phyloP scores from a whole-genome alignment of 2,329 filamentous ascomycete species.

The Ceratocystiopsis brevicomis region DNA sequence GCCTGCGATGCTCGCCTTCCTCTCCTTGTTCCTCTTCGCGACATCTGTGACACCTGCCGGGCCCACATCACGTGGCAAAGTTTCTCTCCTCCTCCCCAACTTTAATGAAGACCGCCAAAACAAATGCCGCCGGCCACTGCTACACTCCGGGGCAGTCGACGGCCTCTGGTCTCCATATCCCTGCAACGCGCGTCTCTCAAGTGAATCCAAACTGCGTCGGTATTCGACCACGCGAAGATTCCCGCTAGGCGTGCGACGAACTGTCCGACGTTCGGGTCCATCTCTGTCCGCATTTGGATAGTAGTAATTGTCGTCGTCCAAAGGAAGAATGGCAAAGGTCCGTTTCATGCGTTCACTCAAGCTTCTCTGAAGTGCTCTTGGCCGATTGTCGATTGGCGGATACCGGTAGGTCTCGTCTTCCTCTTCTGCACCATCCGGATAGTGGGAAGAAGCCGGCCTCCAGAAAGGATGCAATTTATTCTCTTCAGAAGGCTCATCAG shows the following conservation, averaged over 20 bases:
- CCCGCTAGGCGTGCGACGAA: slow-evolving; percentile 39
- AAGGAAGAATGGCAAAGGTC: slow-evolving; percentile 41
- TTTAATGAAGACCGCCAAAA: slow-evolving; percentile 6
- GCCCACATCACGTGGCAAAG: no score
- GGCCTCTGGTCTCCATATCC: slow-evolving; percentile 14
- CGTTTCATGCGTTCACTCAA: slow-evolving; percentile 34
- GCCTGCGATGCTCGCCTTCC: background rate
- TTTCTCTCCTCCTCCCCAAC: background rate
- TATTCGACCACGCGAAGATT: slow-evolving; percentile 40
- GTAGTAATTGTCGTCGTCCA: slow-evolving; percentile 22
- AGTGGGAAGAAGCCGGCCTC: slow-evolving; percentile 31
- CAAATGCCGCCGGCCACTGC: slow-evolving; percentile 7
- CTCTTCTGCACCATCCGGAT: slow-evolving; percentile 14
- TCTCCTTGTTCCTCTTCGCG: background rate
- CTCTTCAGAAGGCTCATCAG: slow-evolving; percentile 30
- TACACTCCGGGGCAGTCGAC: slow-evolving; percentile 17
- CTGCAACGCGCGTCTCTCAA: no score
- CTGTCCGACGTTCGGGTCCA: slow-evolving; percentile 33
- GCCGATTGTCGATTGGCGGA: slow-evolving; percentile 30
- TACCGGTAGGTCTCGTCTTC: slow-evolving; percentile 25
- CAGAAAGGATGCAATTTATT: slow-evolving; percentile 41
- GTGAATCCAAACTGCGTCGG: slow-evolving; percentile 27
- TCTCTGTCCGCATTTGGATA: slow-evolving; percentile 12
- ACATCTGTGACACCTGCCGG: no score
- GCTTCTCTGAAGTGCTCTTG: slow-evolving; percentile 24